Percentiles rank a stretch among this genome's conserved stretches.
Conservation (phyloP, 495 filamentous ascomycete species). For the Penicillium coffeae region DNA sequence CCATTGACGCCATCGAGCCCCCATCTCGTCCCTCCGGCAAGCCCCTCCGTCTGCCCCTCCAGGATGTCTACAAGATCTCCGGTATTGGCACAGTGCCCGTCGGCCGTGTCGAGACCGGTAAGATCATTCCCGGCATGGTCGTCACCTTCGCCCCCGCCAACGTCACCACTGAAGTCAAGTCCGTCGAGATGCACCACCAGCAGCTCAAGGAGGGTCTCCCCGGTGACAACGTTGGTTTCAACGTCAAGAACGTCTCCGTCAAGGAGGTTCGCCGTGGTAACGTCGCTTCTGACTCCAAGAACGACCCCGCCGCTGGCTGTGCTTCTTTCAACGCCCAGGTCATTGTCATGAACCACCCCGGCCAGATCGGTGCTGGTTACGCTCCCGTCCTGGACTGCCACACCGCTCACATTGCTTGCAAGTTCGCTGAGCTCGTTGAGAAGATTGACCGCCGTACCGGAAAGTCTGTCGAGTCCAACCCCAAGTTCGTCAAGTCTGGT, state of each 20-base stretch:
- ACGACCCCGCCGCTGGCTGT: constrained; percentile 85
- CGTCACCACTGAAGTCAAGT: constrained; percentile 99
- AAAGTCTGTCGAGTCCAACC: constrained; percentile 84
- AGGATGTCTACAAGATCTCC: constrained; percentile 99
- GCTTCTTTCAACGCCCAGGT: constrained; percentile 99
- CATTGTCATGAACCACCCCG: constrained; percentile 99
- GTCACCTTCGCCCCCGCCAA: constrained; percentile 82
- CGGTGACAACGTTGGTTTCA: constrained; percentile 99
- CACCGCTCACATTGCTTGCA: constrained; percentile 99
- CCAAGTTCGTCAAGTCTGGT: constrained; percentile 99
- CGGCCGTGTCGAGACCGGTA: constrained; percentile 99
- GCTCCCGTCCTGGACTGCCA: constrained; percentile 98
- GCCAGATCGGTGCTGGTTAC: constrained; percentile 98
- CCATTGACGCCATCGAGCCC: constrained; percentile 94
- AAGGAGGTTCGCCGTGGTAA: constrained; percentile 99
- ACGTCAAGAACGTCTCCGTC: constrained; percentile 99
- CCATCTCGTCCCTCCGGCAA: constrained; percentile 79
- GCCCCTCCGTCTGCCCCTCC: constrained; percentile 98
- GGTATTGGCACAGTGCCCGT: constrained; percentile 99
- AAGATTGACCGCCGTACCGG: constrained; percentile 99
- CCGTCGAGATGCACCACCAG: constrained; percentile 99
- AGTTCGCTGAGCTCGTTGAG: constrained; percentile 96
- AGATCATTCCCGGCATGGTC: constrained; percentile 97
- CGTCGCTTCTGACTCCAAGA: constrained; percentile 99
- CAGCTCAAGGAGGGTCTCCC: constrained; percentile 94